Evolutionary conservation across 2,329 filamentous ascomycete genomes (phyloP).

Genomic region (Penicillium hesseltinei): DNA sequence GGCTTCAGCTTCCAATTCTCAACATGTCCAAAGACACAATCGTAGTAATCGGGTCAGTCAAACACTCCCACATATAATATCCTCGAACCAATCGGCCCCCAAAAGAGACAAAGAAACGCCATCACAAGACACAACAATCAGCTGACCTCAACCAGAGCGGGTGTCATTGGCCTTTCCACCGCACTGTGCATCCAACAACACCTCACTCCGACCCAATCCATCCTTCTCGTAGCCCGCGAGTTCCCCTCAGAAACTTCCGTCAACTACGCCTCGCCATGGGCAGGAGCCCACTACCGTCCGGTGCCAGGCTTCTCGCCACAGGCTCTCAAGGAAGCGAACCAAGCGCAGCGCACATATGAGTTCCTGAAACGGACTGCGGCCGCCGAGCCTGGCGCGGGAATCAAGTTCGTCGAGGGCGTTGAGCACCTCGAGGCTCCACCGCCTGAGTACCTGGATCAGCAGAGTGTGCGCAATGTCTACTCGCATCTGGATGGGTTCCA

Average conservation of each 20-base stretch:
- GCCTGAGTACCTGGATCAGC: constrained; percentile 33
- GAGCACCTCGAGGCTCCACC: constrained; percentile 45
- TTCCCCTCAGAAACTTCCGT: constrained; percentile 41
- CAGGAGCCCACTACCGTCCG: constrained; percentile 49
- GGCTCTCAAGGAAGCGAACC: constrained; percentile 34
- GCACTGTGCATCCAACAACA: constrained; percentile 37
- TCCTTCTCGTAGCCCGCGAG: constrained; percentile 43
- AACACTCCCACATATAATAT: background rate
- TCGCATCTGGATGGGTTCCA: constrained; percentile 38
- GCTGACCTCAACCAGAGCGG: constrained; percentile 32
- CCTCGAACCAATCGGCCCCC: background rate
- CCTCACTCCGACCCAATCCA: constrained; percentile 26
- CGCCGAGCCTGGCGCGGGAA: constrained; percentile 37
- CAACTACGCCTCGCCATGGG: constrained; percentile 49
- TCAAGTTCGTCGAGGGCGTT: constrained; percentile 39
- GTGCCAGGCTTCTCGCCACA: constrained; percentile 42
- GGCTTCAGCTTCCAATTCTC: background rate
- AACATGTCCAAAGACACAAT: constrained; percentile 35
- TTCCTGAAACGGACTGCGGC: constrained; percentile 38
- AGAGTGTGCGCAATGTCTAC: constrained; percentile 31
- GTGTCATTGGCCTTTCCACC: constrained; percentile 41
- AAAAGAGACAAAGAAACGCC: background rate
- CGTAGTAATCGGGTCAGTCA: constrained; percentile 38
- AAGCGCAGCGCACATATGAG: constrained; percentile 41
- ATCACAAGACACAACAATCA: background rate